Conservation (phyloP, 768 basidiomycete genomes). For the Tricholoma terreum region DNA sequence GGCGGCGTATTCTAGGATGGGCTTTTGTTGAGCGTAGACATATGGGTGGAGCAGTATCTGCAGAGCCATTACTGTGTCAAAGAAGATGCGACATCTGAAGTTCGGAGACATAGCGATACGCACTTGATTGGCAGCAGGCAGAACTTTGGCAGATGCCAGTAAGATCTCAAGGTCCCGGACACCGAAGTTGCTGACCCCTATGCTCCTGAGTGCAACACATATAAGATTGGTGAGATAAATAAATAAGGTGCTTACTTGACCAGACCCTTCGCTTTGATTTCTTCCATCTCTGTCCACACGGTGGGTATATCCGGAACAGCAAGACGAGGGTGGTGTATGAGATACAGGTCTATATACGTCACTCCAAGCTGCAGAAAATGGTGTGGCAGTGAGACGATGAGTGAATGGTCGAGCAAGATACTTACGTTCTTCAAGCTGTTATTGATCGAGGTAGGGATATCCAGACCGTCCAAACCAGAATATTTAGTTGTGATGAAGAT, state of each 20-base stretch:
- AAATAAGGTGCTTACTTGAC: conserved; percentile 41
- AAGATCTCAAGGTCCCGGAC: conserved; percentile 52
- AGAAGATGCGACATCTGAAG: not conserved
- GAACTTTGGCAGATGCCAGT: conserved; percentile 56
- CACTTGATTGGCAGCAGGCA: conserved; percentile 69
- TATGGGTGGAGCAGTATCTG: conserved; percentile 75
- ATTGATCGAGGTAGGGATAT: conserved; percentile 52
- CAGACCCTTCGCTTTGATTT: conserved; percentile 51
- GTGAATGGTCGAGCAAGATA: not conserved
- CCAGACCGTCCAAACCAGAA: conserved; percentile 47
- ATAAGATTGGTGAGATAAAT: not conserved
- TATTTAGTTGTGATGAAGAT: conserved; percentile 69
- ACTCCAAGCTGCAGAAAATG: conserved; percentile 49
- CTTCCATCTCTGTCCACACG: conserved; percentile 64
- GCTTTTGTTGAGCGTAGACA: conserved; percentile 50
- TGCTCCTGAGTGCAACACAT: conserved; percentile 43
- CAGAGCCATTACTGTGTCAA: not conserved
- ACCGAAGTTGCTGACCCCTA: conserved; percentile 71
- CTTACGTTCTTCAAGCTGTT: conserved; percentile 56
- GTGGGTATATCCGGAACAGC: conserved; percentile 58
- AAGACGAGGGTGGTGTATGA: conserved; percentile 58
- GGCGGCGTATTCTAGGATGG: conserved; percentile 55
- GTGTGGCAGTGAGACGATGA: not conserved
- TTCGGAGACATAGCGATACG: conserved; percentile 3
- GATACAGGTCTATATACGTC: conserved; percentile 65